A percentile compares a stretch with the other conserved stretches of the same genome.
These are phyloP conservation scores for Pythium utonaiense DNA, from an alignment of 352 stramenopile genomes.

Conservation along the genomic window DNA sequence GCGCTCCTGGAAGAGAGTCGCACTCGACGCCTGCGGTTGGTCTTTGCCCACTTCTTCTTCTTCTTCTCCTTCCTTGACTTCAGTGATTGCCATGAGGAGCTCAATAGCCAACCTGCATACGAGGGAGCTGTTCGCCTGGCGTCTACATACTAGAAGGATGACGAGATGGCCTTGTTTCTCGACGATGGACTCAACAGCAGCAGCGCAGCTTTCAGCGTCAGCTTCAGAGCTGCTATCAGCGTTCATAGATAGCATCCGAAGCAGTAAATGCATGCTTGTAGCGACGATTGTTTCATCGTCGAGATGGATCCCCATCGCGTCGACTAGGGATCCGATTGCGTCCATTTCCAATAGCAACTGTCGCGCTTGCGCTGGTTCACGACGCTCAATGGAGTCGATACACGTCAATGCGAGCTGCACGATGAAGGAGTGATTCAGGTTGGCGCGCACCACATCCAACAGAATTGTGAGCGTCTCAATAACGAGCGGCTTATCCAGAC, in stretches of 20 bases:
- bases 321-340: conserved; percentile 5
- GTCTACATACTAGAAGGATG: not conserved
- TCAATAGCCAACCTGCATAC: conserved; percentile 10
- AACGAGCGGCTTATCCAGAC: not conserved
- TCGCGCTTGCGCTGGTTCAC: not conserved
- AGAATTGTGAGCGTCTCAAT: not conserved
- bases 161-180: conserved; percentile 5
- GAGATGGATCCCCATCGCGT: not conserved
- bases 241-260: conserved; percentile 8
- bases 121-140: not conserved
- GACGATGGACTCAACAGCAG: conserved; percentile 1
- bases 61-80: conserved; percentile 4
- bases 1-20: not conserved
- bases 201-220: not conserved
- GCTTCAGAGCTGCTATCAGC: not conserved
- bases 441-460: conserved; percentile 3
- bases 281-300: conserved; percentile 5
- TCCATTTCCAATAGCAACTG: conserved; percentile 7
- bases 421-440: conserved; percentile 18
- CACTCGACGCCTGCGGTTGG: not conserved
- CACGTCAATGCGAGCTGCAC: conserved; percentile 1
- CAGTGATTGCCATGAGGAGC: conserved; percentile 8
- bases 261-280: conserved; percentile 4
- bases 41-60: not conserved
- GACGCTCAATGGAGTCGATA: conserved; percentile 8